A percentile compares a stretch with the other conserved stretches of the same genome.
Conservation (phyloP, 2,329 filamentous ascomycete genomes). For the Alternaria solani region DNA sequence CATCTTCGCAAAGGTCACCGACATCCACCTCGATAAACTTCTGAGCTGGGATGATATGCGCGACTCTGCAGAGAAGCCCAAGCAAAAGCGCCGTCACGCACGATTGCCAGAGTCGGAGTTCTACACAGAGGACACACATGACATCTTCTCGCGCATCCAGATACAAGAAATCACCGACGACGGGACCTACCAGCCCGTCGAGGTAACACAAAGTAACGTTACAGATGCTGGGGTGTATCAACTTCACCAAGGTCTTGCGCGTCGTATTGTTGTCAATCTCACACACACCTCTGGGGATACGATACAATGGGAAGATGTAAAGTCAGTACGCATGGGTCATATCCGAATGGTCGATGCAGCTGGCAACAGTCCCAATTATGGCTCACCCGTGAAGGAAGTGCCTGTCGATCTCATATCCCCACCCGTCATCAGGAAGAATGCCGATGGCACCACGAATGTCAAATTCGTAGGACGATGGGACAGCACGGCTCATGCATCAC, state of each 20-base stretch:
- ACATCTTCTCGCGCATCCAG: conserved; percentile 87
- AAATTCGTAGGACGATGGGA: conserved; percentile 95
- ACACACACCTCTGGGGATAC: conserved; percentile 89
- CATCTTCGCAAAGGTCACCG: conserved; percentile 88
- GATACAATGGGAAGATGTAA: conserved; percentile 87
- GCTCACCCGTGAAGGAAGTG: conserved; percentile 74
- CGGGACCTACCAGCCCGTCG: conserved; percentile 89
- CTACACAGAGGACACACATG: conserved; percentile 90
- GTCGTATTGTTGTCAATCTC: conserved; percentile 86
- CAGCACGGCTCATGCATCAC: conserved; percentile 87
- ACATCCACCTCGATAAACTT: conserved; percentile 95
- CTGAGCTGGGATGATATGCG: conserved; percentile 99
- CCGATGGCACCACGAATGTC: conserved; percentile 88
- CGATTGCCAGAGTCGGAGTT: conserved; percentile 92
- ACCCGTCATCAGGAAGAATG: conserved; percentile 82
- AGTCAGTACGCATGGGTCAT: conserved; percentile 77
- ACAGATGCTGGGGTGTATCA: conserved; percentile 92
- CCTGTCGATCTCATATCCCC: conserved; percentile 77
- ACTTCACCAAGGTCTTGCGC: conserved; percentile 91
- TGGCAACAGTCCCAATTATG: conserved; percentile 84
- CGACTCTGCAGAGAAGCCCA: conserved; percentile 68
- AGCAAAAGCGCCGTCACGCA: conserved; percentile 67
- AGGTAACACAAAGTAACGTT: conserved; percentile 85
- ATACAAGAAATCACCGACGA: conserved; percentile 91
- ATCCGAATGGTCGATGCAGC: conserved; percentile 84